Conservation (phyloP, 371 early-diverging fungal species). For the Chytridium lagenaria region DNA sequence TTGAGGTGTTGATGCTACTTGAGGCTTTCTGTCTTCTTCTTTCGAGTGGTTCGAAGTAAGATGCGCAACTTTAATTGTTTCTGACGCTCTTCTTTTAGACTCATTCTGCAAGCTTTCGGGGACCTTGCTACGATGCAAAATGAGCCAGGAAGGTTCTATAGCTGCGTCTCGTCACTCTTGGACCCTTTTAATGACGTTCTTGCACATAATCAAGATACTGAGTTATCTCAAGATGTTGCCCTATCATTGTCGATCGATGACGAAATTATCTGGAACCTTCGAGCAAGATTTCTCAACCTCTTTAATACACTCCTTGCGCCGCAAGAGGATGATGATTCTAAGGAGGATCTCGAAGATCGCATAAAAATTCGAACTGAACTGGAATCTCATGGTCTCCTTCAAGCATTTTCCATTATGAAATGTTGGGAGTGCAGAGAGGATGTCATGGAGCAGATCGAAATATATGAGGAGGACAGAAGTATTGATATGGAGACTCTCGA, state of each 20-base stretch:
- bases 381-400: conserved; percentile 39
- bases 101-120: conserved; percentile 24
- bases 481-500: conserved; percentile 47
- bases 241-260: conserved; percentile 9
- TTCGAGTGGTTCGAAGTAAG: neutral
- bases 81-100: neutral
- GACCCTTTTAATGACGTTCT: conserved; percentile 30
- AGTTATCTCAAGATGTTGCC: neutral
- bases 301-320: conserved; percentile 40
- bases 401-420: conserved; percentile 28
- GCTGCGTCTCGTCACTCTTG: conserved; percentile 31
- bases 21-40: neutral
- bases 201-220: neutral
- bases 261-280: conserved; percentile 41
- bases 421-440: conserved; percentile 24
- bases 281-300: conserved; percentile 40
- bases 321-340: conserved; percentile 18
- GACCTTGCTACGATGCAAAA: conserved; percentile 28
- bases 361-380: conserved; percentile 33
- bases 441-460: conserved; percentile 38
- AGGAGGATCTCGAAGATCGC: conserved; percentile 41
- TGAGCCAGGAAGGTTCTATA: conserved; percentile 32
- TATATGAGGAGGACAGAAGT: conserved; percentile 51
- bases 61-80: neutral
- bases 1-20: conserved; percentile 7